Percentiles rank a stretch among this genome's conserved stretches.
Conservation (phyloP, 768 basidiomycete species). For the Suillus americanus region DNA sequence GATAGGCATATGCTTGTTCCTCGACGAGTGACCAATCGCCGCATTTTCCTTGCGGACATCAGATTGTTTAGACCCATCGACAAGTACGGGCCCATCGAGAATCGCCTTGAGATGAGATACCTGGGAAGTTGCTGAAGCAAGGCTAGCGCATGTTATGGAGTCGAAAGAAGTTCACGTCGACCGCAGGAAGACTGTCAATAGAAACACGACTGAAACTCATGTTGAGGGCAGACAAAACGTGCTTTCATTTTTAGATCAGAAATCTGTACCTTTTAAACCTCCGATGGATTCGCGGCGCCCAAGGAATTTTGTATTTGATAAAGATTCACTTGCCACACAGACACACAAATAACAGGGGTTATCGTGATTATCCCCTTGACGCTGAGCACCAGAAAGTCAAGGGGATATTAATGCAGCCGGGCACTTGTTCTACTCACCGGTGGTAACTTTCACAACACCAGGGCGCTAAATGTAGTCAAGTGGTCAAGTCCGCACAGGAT, state of each 20-base stretch:
- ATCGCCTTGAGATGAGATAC: neutral
- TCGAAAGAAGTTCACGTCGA: neutral
- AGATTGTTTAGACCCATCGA: neutral
- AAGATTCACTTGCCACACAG: neutral
- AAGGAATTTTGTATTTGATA: neutral
- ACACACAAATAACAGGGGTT: neutral
- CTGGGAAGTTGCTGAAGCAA: neutral
- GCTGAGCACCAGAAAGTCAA: neutral
- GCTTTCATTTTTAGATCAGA: neutral
- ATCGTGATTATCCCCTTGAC: neutral
- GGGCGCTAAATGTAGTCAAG: neutral
- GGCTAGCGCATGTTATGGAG: constrained; percentile 1
- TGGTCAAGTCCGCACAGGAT: neutral
- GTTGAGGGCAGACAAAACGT: neutral
- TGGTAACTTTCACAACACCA: neutral
- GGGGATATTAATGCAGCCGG: neutral
- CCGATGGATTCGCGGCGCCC: neutral
- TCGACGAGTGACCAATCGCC: neutral
- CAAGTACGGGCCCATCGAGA: neutral
- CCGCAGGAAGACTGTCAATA: neutral
- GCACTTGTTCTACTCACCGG: neutral
- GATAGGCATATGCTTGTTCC: constrained; percentile 2
- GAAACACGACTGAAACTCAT: constrained; percentile 9
- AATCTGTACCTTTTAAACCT: neutral
- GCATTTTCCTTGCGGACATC: neutral